These are phyloP conservation scores for Trametes elegans DNA, from an alignment of 768 basidiomycete species.

Conservation along the genomic window DNA sequence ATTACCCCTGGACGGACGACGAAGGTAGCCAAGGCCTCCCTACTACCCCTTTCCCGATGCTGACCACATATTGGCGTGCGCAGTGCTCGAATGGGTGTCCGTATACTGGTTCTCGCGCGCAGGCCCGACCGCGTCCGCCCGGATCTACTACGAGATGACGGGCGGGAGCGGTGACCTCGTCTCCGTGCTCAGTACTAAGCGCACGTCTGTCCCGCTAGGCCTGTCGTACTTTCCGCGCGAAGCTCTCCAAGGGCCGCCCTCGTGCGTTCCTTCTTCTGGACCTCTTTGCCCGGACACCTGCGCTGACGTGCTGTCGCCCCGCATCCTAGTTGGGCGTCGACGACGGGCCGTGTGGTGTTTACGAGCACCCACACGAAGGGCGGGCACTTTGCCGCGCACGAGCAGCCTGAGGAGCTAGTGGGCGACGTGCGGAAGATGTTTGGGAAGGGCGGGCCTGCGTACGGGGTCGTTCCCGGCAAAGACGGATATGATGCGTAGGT, in stretches of 20 bases:
- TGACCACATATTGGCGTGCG: not conserved
- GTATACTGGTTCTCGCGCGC: conserved; percentile 58
- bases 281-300: too few relatives aligned
- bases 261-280: conserved; percentile 16
- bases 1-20: conserved; percentile 54
- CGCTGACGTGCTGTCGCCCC: not conserved
- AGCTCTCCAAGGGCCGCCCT: conserved; percentile 8
- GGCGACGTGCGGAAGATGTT: conserved; percentile 29
- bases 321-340: conserved; percentile 21
- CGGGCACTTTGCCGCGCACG: conserved; percentile 30
- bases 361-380: conserved; percentile 24
- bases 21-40: conserved; percentile 36
- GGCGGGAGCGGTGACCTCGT: not conserved
- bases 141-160: conserved; percentile 55
- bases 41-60: not conserved
- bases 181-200: not conserved
- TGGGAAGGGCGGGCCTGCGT: conserved; percentile 27
- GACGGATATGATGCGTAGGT: conserved; percentile 30
- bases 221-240: conserved; percentile 33
- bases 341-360: conserved; percentile 20
- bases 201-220: conserved; percentile 28
- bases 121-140: conserved; percentile 54
- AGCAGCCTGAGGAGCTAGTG: conserved; percentile 25
- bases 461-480: conserved; percentile 16
- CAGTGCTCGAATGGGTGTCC: conserved; percentile 61